Evolutionary conservation across 2,329 filamentous ascomycete genomes (phyloP), one percentile per base, ranked within the genome.

Genomic region (Lomentospora prolificans): DNA sequence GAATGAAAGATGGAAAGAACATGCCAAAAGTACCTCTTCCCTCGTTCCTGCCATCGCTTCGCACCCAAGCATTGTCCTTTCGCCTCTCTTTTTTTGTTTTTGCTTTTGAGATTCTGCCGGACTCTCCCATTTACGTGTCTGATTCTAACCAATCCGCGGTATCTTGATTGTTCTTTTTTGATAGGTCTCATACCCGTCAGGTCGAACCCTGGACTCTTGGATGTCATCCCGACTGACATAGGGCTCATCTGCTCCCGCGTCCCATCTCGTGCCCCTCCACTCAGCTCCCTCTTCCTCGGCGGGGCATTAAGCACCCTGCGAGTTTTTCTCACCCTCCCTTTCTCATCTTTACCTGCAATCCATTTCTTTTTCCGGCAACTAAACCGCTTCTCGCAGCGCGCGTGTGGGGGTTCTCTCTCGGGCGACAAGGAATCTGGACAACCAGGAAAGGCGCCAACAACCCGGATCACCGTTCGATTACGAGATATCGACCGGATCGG

Each of bases 341-440:
- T 22, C 33, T 14, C 2, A 46, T 46, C 41, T 10, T 46, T 19
- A 10, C 41, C 10, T 7, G 10, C 19, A 10, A 19, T 19, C n/a
- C 12, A 9, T 22, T 10, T 24, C 19, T 17, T 46, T 22, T 46
- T 46, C n/a, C 19, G 41, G n/a, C 17, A 46, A 46, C n/a, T 22
- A 2, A 24, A 19, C 19, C 41, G 41, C 41, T 12, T 9, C 9
- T n/a, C 19, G 17, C 41, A 10, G 10, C 19, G n/a, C 41, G 41
- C n/a, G 41, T 46, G 41, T 46, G 41, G 41, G 41, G 41, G 41
- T 46, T 46, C 41, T 46, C 19, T 46, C 41, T 46, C 41, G 41
- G 41, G n/a, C 41, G 41, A 46, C 41, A 25, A 46, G 41, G 41
- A 19, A 46, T 19, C n/a, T 9, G 8, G 41, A 24, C 19, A 10